These are phyloP conservation scores for Claviceps africana DNA, from an alignment of 2,329 filamentous ascomycete genomes.

Conservation along the genomic window DNA sequence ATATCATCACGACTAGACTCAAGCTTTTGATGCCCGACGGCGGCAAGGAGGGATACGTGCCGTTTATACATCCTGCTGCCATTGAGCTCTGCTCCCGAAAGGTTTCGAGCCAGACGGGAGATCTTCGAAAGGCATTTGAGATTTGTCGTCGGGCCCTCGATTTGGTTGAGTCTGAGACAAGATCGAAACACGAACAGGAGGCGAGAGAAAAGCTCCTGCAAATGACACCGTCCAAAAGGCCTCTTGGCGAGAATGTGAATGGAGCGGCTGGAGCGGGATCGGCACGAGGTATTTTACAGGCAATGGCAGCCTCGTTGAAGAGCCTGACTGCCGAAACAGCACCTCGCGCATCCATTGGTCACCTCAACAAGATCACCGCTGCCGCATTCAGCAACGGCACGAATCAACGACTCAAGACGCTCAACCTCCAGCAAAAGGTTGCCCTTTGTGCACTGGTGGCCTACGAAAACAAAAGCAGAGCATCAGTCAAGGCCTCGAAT, in stretches of 20 bases:
- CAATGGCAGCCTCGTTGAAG: constrained; percentile 40
- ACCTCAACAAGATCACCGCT: constrained; percentile 83
- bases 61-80: constrained; percentile 85
- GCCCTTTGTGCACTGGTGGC: constrained; percentile 79
- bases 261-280: constrained; percentile 29
- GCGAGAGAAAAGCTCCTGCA: constrained; percentile 41
- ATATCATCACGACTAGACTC: constrained; percentile 72
- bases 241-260: constrained; percentile 71
- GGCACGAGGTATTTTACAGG: constrained; percentile 30
- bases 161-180: constrained; percentile 73
- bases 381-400: constrained; percentile 84
- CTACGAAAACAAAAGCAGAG: constrained; percentile 61
- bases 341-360: constrained; percentile 75
- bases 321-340: constrained; percentile 62
- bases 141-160: constrained; percentile 84
- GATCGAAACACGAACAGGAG: constrained; percentile 54
- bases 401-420: constrained; percentile 64
- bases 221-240: constrained; percentile 57
- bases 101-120: constrained; percentile 84
- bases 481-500: constrained; percentile 27
- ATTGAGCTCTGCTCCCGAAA: constrained; percentile 92
- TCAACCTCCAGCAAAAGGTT: constrained; percentile 95
- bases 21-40: constrained; percentile 50
- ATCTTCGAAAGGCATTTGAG: constrained; percentile 89
- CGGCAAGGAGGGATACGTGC: constrained; percentile 48